Base-by-base conservation (phyloP, 495 filamentous ascomycete species). In the Xylaria nigripes region DNA sequence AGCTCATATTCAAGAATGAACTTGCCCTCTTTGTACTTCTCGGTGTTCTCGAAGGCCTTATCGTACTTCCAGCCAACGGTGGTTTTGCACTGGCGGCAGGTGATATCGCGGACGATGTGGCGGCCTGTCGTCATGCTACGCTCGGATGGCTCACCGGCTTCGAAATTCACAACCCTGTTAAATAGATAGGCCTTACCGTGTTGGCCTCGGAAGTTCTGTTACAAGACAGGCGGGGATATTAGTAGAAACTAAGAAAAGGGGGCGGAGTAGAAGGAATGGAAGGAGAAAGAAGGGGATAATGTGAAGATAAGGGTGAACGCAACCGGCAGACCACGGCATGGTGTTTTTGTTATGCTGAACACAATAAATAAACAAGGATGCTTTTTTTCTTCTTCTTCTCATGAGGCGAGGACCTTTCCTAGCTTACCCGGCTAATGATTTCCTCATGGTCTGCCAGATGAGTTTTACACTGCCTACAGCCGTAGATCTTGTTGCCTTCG, bases 11-110 rank as follows among this genome's bases (percentile, higher is more conserved):
- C 93, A 55, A 98, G 78, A 50, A 98, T 98, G 66, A 86, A 98
- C 72, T 96, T 96, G 38, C 89, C 90, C 74, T 98, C 93, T 75
- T 98, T 98, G 72, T 98, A 98, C 74, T 95, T 95, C 80, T 98
- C 92, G 54, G 74, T 81, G 43, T 71, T 62, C 79, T 98, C 93
- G 64, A 84, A 96, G 25, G 93, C 93, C 72, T 94, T 94, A 70
- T 98, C 93, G 72, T 98, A 98, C 73, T 95, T 98, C 93, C 93
- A 98, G 22, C 93, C 93, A 49, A 98, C 93, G 45, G 85, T 87
- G 67, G 87, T 85, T 60, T 84, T 85, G 82, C 93, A 98, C 71
- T 92, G 86, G 48, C 84, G 76, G 72, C 93, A 98, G 38, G 69
- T 69, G 61, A 98, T 96, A 69, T 98, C 93, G 45, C 94, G 84